A percentile compares a stretch with the other conserved stretches of the same genome.
phyloP scores from a whole-genome alignment of 805 yeast species.

The Wickerhamiella azymoides region DNA sequence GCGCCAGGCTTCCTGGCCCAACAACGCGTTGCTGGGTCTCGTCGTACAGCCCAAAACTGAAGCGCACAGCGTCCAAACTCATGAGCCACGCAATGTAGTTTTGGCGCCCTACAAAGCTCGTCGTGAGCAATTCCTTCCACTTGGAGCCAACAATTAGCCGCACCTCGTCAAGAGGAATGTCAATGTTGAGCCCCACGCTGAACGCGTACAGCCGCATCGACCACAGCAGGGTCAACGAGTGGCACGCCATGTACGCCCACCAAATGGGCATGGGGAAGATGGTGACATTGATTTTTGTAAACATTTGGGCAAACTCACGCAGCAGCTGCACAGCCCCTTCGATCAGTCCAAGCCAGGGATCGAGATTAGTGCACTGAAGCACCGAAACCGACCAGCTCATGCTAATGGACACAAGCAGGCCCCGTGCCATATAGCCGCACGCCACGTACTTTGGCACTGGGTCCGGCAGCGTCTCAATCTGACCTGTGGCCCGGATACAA shows the following conservation, averaged over 20 bases:
- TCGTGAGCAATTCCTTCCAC: constrained; percentile 23
- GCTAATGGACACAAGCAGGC: not conserved
- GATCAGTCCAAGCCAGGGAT: not conserved
- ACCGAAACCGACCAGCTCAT: not conserved
- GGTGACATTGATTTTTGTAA: constrained; percentile 9
- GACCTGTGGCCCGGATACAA: not conserved
- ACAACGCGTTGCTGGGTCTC: constrained; percentile 9
- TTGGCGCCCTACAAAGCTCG: constrained; percentile 31
- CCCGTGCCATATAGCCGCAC: not conserved
- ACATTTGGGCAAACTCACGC: constrained; percentile 12
- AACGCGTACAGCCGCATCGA: constrained; percentile 15
- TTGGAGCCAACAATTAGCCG: constrained; percentile 16
- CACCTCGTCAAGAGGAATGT: constrained; percentile 20
- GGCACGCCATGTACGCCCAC: constrained; percentile 12
- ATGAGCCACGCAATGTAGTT: constrained; percentile 33
- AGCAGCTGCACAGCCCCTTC: constrained; percentile 4
- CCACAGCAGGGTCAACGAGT: constrained; percentile 13
- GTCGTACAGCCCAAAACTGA: constrained; percentile 14
- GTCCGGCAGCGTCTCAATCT: not conserved
- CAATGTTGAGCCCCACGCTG: constrained; percentile 17
- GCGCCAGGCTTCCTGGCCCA: constrained; percentile 15
- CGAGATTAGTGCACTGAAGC: not conserved
- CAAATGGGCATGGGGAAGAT: constrained; percentile 10
- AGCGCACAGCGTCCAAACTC: constrained; percentile 22
- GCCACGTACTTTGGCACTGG: not conserved